Base-by-base conservation (phyloP, 257 asterid species). In the Leptodermis oblonga region DNA sequence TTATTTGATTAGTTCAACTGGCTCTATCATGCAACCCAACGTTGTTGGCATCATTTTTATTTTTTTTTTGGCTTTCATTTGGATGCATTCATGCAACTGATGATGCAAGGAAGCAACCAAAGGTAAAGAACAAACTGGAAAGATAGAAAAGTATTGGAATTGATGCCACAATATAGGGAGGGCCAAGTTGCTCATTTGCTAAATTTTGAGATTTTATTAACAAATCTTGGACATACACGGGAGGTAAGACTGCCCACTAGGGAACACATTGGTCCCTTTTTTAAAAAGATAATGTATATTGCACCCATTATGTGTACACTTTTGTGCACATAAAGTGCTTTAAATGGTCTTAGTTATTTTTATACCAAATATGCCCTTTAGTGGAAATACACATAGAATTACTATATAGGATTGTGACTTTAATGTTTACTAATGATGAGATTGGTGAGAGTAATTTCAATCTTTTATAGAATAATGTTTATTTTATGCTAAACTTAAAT, bases 231-330 rank as follows among this genome's bases (percentile, higher is more conserved):
- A 52, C 59, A 52, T 52, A 30, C 59, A 4, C 23, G 9, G 59
- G 30, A 52, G 9, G n/a, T 52, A 20, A 52, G 59, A 26, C 59
- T 52, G 59, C 59, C 23, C 59, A 52, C 59, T 52, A 15, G 59
- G 59, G 59, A 52, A 52, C 59, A 52, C 23, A 52, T 20, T 52
- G 59, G 59, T 22, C 59, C 59, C 59, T 52, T 20, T 52, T 52
- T n/a, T n/a, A n/a, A n/a, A n/a, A n/a, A n/a, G n/a, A n/a, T n/a
- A n/a, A n/a, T n/a, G n/a, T n/a, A n/a, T n/a, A n/a, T n/a, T n/a
- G n/a, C n/a, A n/a, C n/a, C n/a, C n/a, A n/a, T n/a, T n/a, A n/a
- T n/a, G n/a, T n/a, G n/a, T n/a, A n/a, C n/a, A n/a, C n/a, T n/a
- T n/a, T n/a, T n/a, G n/a, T n/a, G n/a, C n/a, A n/a, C n/a, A n/a